These are phyloP conservation scores for Turnera subulata DNA, from an alignment of 345 rosid genomes.

Conservation along the genomic window DNA sequence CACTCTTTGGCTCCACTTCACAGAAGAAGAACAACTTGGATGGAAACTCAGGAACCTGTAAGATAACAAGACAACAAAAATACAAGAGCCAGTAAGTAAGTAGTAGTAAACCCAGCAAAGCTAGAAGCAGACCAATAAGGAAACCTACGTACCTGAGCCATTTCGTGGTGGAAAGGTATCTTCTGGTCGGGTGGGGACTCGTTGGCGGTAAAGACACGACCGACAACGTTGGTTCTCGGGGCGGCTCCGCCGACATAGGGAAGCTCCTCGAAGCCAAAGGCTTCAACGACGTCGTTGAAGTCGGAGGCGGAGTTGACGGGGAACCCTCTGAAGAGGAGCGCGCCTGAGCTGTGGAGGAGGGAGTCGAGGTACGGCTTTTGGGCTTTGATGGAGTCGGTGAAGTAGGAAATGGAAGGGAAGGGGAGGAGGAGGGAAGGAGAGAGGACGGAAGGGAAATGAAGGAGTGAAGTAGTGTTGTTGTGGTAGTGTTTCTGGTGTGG, in stretches of 20 bases:
- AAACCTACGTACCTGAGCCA: slow-evolving; percentile 62
- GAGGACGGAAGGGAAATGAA: no score
- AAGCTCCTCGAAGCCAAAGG: slow-evolving; percentile 85
- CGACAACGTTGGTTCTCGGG: slow-evolving; percentile 73
- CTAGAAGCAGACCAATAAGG: background rate
- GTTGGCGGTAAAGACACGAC: slow-evolving; percentile 86
- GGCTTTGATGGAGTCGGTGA: slow-evolving; percentile 36
- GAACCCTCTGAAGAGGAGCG: slow-evolving; percentile 69
- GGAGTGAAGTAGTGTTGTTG: no score
- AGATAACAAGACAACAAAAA: background rate
- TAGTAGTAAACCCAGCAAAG: background rate
- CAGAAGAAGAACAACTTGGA: slow-evolving; percentile 86
- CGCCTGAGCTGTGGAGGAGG: slow-evolving; percentile 56
- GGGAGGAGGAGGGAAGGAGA: no score
- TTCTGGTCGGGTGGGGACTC: slow-evolving; percentile 93
- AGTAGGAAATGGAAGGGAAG: background rate
- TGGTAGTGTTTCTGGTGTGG: no score
- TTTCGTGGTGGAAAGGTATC: slow-evolving; percentile 90
- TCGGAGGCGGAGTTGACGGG: slow-evolving; percentile 52
- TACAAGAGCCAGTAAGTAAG: background rate
- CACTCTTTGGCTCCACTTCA: slow-evolving; percentile 77
- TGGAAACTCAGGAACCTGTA: slow-evolving; percentile 86
- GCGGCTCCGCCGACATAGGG: slow-evolving; percentile 92
- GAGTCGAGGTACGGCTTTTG: slow-evolving; percentile 56
- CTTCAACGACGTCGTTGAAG: slow-evolving; percentile 80